Evolutionary conservation across 108 stramenopile genomes (phyloP).

Genomic region (Thalassiosira profunda): DNA sequence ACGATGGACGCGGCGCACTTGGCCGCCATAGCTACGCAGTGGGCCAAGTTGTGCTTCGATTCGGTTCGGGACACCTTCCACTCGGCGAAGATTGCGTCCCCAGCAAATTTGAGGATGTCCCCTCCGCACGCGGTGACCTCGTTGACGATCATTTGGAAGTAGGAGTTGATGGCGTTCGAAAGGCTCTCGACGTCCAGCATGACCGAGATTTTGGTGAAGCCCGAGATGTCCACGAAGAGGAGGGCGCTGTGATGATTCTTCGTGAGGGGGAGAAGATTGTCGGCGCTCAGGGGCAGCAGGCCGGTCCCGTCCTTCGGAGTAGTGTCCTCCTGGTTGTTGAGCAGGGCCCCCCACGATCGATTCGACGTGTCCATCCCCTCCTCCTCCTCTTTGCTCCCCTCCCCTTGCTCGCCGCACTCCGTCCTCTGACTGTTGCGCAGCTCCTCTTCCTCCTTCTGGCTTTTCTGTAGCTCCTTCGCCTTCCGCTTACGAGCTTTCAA

Average conservation of each 20-base stretch:
- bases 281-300: background rate
- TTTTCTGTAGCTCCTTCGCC: background rate
- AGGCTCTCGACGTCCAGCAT: slow-evolving; percentile 72
- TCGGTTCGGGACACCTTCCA: slow-evolving; percentile 38
- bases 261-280: slow-evolving; percentile 43
- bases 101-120: slow-evolving; percentile 81
- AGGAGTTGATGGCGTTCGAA: slow-evolving; percentile 77
- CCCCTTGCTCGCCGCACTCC: too few species aligned
- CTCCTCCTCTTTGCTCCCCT: background rate
- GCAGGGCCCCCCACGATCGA: too few species aligned
- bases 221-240: slow-evolving; percentile 89
- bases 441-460: background rate
- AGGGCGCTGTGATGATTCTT: slow-evolving; percentile 59
- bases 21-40: slow-evolving; percentile 60
- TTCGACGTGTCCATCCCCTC: too few species aligned
- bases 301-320: background rate
- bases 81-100: slow-evolving; percentile 58
- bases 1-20: slow-evolving; percentile 60
- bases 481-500: slow-evolving; percentile 8
- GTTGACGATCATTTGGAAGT: slow-evolving; percentile 80
- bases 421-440: too few species aligned
- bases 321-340: background rate
- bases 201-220: slow-evolving; percentile 82
- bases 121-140: slow-evolving; percentile 65
- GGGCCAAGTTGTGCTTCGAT: slow-evolving; percentile 28